These are phyloP conservation scores for Globisporangium nunn DNA, from an alignment of 352 stramenopile species.

Conservation along the genomic window DNA sequence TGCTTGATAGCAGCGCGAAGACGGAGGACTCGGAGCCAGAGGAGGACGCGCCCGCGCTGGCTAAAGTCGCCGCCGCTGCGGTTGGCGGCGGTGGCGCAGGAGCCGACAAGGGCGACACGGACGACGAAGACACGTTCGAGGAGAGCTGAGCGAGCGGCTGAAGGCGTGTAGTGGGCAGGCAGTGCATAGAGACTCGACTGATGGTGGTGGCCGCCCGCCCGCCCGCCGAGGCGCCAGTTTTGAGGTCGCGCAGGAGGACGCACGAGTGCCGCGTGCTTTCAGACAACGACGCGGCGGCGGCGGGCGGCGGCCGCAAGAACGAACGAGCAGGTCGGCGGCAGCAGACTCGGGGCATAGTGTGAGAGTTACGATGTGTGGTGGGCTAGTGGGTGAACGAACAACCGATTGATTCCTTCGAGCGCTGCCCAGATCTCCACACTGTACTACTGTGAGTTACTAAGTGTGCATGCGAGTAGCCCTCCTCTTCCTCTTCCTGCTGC, in stretches of 20 bases:
- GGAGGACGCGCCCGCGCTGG: constrained; percentile 17
- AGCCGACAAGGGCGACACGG: constrained; percentile 8
- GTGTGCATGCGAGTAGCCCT: neutral
- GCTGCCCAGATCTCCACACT: no score
- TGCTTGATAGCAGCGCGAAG: constrained; percentile 42
- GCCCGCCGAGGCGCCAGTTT: constrained; percentile 6
- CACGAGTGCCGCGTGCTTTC: neutral
- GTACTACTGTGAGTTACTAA: no score
- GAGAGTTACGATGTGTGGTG: no score
- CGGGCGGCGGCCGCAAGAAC: neutral
- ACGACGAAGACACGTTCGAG: constrained; percentile 17
- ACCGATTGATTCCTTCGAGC: no score
- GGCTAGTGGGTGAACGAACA: no score
- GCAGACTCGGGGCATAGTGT: no score
- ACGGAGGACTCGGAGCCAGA: constrained; percentile 52
- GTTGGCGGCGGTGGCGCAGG: no score
- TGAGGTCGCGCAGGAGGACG: constrained; percentile 1
- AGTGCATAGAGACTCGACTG: constrained; percentile 3
- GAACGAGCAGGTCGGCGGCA: no score
- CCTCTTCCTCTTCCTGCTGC: constrained; percentile 1
- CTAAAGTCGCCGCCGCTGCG: neutral
- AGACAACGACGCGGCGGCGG: neutral
- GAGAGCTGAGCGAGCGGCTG: constrained; percentile 8
- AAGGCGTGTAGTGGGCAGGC: no score
- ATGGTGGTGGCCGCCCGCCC: no score